These are phyloP conservation scores for Orbilia blumenaviensis DNA, from an alignment of 2,329 filamentous ascomycete genomes.

Conservation along the genomic window DNA sequence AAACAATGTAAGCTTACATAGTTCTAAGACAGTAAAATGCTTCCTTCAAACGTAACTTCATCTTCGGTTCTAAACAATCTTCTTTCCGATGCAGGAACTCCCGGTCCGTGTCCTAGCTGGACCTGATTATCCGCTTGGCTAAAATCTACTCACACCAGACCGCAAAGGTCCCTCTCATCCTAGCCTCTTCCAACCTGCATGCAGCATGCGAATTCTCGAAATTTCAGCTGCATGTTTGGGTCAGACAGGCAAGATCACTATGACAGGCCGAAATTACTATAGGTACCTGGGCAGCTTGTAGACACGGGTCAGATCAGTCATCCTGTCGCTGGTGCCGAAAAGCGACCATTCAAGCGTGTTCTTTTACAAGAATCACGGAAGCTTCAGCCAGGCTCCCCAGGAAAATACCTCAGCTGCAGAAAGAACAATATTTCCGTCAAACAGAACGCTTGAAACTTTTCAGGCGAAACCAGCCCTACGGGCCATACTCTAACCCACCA, in stretches of 20 bases:
- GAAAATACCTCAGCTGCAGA: constrained; percentile 46
- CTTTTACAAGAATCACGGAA: constrained; percentile 11
- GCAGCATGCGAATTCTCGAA: constrained; percentile 1
- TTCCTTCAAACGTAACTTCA: constrained; percentile 6
- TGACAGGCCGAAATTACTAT: constrained; percentile 18
- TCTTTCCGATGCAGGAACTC: constrained; percentile 43
- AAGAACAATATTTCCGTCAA: background rate
- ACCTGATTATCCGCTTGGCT: constrained; percentile 36
- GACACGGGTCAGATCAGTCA: background rate
- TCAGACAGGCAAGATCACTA: constrained; percentile 19
- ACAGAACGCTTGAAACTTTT: background rate
- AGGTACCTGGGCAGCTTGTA: constrained; percentile 39
- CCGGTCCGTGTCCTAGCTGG: constrained; percentile 18
- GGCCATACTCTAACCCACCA: background rate
- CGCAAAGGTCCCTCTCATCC: background rate
- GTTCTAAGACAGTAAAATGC: constrained; percentile 6
- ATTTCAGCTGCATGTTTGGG: constrained; percentile 40
- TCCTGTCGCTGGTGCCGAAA: constrained; percentile 9
- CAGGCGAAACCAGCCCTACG: constrained; percentile 48
- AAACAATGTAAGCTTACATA: constrained; percentile 39
- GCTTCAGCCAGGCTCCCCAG: constrained; percentile 9
- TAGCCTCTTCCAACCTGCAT: background rate
- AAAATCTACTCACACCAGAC: constrained; percentile 32
- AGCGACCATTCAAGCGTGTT: constrained; percentile 12
- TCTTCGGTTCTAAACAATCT: constrained; percentile 32